Evolutionary conservation across 1,284 basidiomycete species (phyloP).

Genomic region (Ganoderma lucidum): DNA sequence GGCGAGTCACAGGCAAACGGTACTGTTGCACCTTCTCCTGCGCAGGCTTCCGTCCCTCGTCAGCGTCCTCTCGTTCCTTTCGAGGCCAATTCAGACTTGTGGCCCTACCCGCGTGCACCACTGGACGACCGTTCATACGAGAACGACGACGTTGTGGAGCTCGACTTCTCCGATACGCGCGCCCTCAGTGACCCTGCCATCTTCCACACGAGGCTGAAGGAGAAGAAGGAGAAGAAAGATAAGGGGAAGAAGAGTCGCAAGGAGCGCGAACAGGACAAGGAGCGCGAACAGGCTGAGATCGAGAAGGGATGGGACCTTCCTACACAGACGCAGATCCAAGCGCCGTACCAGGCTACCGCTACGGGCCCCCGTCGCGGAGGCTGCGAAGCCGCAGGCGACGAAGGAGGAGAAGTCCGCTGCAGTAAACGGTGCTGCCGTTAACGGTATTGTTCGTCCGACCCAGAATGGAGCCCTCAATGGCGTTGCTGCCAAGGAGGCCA

Average conservation of each 20-base stretch:
- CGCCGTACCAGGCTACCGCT: constrained; percentile 19
- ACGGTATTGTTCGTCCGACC: constrained; percentile 3
- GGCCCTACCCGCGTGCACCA: constrained; percentile 67
- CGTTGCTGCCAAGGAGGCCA: constrained; percentile 39
- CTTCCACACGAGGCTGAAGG: constrained; percentile 49
- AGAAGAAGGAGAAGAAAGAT: constrained; percentile 42
- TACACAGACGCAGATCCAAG: constrained; percentile 30
- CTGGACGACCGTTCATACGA: constrained; percentile 44
- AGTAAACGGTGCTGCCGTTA: not conserved
- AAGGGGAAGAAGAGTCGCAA: constrained; percentile 46
- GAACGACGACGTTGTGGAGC: constrained; percentile 65
- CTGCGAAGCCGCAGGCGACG: constrained; percentile 12
- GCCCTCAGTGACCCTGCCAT: constrained; percentile 68
- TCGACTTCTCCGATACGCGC: constrained; percentile 75
- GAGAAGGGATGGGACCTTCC: constrained; percentile 69
- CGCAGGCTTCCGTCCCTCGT: constrained; percentile 21
- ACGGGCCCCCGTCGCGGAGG: constrained; percentile 22
- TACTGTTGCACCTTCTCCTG: constrained; percentile 6
- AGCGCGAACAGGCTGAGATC: constrained; percentile 59
- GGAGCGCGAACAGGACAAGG: constrained; percentile 49
- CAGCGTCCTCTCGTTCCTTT: constrained; percentile 58
- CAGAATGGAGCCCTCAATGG: constrained; percentile 21
- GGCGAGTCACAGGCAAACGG: not conserved
- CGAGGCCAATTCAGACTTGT: constrained; percentile 64
- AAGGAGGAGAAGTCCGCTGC: not conserved